Conservation (phyloP, 2,329 filamentous ascomycete species). For the Pseudonectria foliicola region DNA sequence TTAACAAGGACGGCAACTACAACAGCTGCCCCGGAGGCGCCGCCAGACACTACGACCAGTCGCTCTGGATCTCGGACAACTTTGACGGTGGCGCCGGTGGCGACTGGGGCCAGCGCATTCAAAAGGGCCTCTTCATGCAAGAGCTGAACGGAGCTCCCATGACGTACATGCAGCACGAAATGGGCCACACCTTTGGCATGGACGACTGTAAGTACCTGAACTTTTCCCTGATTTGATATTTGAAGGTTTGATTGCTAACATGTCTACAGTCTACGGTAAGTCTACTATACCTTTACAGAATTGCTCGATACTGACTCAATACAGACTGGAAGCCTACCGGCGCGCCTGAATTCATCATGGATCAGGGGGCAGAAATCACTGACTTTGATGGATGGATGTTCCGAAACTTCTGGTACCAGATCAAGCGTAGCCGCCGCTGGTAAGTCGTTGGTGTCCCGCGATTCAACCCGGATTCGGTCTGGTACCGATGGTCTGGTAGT, state of each 20-base stretch:
- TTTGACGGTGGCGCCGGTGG: constrained; percentile 36
- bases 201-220: constrained; percentile 27
- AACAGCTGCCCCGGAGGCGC: constrained; percentile 26
- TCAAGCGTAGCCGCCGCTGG: constrained; percentile 2
- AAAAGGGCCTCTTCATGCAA: constrained; percentile 36
- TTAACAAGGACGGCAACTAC: constrained; percentile 36
- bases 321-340: constrained; percentile 37
- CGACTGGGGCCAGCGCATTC: constrained; percentile 39
- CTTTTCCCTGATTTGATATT: too few species aligned
- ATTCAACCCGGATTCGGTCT: too few species aligned
- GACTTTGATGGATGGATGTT: constrained; percentile 44
- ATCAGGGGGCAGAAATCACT: constrained; percentile 35
- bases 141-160: constrained; percentile 30
- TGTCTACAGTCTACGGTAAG: constrained; percentile 10
- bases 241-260: constrained; percentile 1
- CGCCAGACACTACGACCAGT: constrained; percentile 34
- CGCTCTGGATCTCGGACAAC: constrained; percentile 39
- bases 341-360: constrained; percentile 37
- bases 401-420: constrained; percentile 37
- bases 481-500: too few species aligned
- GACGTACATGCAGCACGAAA: constrained; percentile 40
- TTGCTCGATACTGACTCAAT: too few species aligned
- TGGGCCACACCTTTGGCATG: constrained; percentile 36
- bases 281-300: constrained; percentile 5
- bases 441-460: too few species aligned